Base-by-base conservation (phyloP, 2,329 filamentous ascomycete genomes). In the Colletotrichum sp. region DNA sequence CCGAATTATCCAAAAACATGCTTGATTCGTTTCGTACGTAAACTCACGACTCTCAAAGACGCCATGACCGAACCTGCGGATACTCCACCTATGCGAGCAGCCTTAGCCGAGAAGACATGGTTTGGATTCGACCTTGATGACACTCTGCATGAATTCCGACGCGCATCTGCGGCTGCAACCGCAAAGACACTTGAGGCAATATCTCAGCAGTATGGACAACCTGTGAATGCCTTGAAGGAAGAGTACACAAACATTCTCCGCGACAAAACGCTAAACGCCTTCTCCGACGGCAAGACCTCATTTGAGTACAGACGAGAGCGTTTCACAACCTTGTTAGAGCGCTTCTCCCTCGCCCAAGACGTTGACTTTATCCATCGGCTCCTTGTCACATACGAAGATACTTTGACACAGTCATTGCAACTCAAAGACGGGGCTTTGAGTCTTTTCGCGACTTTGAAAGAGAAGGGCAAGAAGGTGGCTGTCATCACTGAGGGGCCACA, bases 101-200 rank as follows among this genome's bases (percentile, higher is more conserved):
- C 16, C 5, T 10, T 69, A 12, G 16, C 16, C 3, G 34, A 26
- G 6, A 69, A 62, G 18, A 6, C 68, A 1, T 89, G 87, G 85
- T 83, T 87, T 49, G 86, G 84, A 2, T 89, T 89, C 68, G 88
- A 89, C 55, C 84, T 90, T 8, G 87, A 89, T 71, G 87, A 89
- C 77, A 88, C 87, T 0, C 80, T 89, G 2, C 88, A 89, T 73
- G 83, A 87, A 62, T 89, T 88, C 65, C 85, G 86, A 65, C 81
- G 78, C 21, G 85, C 85, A 13, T 88, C 87, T 2, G 73, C 77
- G 1, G 69, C 77, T 6, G 88, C 88, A 4, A 84, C 83, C 2
- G 71, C 76, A 1, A 52, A 77, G 7, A 82, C 85, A 6, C 82
- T 89, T 6, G 68, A 76, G 2, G 49, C 65, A 8, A 83, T 88